Evolutionary conservation across 768 basidiomycete genomes (phyloP).

Genomic region (Phallus indusiatus): DNA sequence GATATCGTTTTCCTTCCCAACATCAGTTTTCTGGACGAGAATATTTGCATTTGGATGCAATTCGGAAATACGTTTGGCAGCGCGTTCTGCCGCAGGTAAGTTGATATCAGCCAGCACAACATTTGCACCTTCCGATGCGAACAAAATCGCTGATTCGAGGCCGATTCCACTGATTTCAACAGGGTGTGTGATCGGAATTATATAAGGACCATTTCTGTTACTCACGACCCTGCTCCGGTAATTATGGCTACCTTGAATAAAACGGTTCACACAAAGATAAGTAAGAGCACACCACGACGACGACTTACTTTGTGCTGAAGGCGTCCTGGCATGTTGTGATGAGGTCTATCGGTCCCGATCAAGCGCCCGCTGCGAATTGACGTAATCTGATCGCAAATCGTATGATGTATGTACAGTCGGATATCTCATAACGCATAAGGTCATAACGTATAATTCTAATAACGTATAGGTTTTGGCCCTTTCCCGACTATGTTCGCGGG

Average conservation of each 20-base stretch:
- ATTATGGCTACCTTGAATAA: conserved; percentile 55
- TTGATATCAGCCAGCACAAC: conserved; percentile 88
- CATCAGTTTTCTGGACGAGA: conserved; percentile 71
- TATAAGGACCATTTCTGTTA: neutral
- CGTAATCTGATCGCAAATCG: too few relatives aligned
- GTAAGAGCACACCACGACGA: neutral
- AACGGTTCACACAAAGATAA: neutral
- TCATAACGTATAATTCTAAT: too few relatives aligned
- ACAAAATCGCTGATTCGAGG: conserved; percentile 88
- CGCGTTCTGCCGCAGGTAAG: conserved; percentile 58
- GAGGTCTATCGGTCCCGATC: neutral
- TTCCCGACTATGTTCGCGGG: too few relatives aligned
- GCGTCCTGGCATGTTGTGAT: conserved; percentile 42
- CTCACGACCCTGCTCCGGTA: conserved; percentile 82
- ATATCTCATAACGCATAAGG: too few relatives aligned
- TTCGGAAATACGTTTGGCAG: conserved; percentile 49
- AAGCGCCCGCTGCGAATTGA: too few relatives aligned
- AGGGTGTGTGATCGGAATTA: conserved; percentile 10
- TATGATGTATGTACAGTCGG: too few relatives aligned
- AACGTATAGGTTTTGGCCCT: too few relatives aligned
- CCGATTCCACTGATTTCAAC: conserved; percentile 72
- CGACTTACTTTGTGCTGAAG: conserved; percentile 50
- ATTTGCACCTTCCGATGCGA: conserved; percentile 90
- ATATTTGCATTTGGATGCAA: conserved; percentile 63
- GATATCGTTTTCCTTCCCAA: conserved; percentile 79